These are phyloP conservation scores for Phellopilus nigrolimitatus DNA, from an alignment of 1,284 basidiomycete species.

Conservation along the genomic window DNA sequence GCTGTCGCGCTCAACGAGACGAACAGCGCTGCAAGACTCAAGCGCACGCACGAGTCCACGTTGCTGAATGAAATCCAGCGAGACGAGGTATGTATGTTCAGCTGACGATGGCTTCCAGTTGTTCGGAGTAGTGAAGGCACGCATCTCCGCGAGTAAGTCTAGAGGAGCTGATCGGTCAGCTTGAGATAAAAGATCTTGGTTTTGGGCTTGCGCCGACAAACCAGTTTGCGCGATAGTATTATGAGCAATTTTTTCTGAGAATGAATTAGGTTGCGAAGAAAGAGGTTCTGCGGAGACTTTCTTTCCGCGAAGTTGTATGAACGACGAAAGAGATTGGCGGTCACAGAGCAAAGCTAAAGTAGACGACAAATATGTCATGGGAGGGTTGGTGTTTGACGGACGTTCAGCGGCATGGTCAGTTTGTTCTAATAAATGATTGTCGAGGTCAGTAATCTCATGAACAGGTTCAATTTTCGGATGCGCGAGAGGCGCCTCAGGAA, in stretches of 20 bases:
- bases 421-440: neutral
- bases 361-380: constrained; percentile 20
- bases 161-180: constrained; percentile 28
- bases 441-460: neutral
- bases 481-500: no score
- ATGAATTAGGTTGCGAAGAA: neutral
- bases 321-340: neutral
- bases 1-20: constrained; percentile 55
- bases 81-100: constrained; percentile 64
- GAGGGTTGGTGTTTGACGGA: neutral
- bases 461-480: no score
- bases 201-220: no score
- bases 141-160: constrained; percentile 40
- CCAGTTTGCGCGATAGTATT: no score
- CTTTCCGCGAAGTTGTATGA: constrained; percentile 8
- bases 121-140: constrained; percentile 44
- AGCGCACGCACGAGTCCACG: constrained; percentile 50
- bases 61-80: constrained; percentile 62
- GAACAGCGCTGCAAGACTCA: constrained; percentile 39
- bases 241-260: neutral
- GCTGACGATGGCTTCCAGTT: constrained; percentile 30
- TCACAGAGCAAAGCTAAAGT: constrained; percentile 11
- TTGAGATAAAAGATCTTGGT: neutral
- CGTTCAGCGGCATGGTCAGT: no score
- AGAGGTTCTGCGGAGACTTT: neutral